phyloP scores from a whole-genome alignment of 1,284 basidiomycete species.

The Gomphus bonarii region DNA sequence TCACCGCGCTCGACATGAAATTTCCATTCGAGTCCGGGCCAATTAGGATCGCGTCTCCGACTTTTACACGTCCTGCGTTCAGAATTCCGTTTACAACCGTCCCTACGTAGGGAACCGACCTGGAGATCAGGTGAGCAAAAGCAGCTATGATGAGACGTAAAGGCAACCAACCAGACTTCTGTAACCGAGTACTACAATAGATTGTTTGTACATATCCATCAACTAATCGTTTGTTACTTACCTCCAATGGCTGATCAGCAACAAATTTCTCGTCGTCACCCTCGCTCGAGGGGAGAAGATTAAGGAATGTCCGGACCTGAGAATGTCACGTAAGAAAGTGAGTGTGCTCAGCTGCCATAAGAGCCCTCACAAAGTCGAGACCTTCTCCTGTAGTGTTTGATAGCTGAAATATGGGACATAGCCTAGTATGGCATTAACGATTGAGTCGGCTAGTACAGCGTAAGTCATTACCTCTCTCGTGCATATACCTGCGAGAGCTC shows the following conservation, averaged over 20 bases:
- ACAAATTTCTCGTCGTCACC: slow-evolving; percentile 72
- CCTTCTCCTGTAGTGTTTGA: slow-evolving; percentile 95
- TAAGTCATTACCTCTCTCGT: slow-evolving; percentile 43
- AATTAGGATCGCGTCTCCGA: slow-evolving; percentile 76
- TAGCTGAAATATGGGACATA: slow-evolving; percentile 90
- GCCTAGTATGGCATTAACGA: slow-evolving; percentile 28
- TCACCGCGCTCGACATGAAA: slow-evolving; percentile 74
- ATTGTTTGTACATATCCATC: slow-evolving; percentile 1
- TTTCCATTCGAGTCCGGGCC: slow-evolving; percentile 93
- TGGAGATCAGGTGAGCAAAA: slow-evolving; percentile 13
- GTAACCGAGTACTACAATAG: slow-evolving; percentile 61
- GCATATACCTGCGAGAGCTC: slow-evolving; percentile 70
- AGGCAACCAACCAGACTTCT: slow-evolving; percentile 52
- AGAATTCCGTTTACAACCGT: slow-evolving; percentile 93
- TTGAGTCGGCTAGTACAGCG: slow-evolving; percentile 12
- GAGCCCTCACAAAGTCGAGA: slow-evolving; percentile 53
- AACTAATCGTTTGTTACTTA: slow-evolving; percentile 18
- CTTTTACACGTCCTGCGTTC: slow-evolving; percentile 65
- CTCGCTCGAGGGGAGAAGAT: slow-evolving; percentile 79
- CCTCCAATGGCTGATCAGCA: slow-evolving; percentile 83
- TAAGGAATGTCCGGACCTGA: slow-evolving; percentile 75
- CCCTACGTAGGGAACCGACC: slow-evolving; percentile 90
- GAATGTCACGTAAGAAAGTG: slow-evolving; percentile 31
- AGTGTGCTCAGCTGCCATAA: background rate
- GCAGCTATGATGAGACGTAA: slow-evolving; percentile 18